These are phyloP conservation scores for Cytospora leucostoma DNA, from an alignment of 2,329 filamentous ascomycete species.

Conservation along the genomic window DNA sequence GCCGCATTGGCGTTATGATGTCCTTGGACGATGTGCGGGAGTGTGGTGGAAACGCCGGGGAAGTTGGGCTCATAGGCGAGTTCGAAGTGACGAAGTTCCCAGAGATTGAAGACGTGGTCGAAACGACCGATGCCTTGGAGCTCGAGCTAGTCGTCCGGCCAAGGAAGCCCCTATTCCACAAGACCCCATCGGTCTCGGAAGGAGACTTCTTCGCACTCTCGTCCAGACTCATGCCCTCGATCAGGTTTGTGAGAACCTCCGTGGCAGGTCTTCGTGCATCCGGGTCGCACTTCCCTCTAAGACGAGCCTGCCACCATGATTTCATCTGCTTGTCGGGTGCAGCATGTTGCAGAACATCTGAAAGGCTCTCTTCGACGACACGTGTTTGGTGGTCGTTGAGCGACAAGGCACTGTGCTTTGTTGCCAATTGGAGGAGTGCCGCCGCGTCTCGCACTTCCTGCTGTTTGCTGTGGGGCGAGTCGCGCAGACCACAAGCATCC, in stretches of 20 bases:
- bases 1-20: conserved; percentile 4
- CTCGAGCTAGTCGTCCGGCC: conserved; percentile 23
- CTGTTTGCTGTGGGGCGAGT: conserved; percentile 26
- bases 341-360: conserved; percentile 23
- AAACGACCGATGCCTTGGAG: conserved; percentile 25
- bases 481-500: conserved; percentile 25
- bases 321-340: conserved; percentile 23
- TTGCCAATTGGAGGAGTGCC: conserved; percentile 23
- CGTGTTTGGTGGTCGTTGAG: conserved; percentile 23
- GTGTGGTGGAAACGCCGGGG: conserved; percentile 19
- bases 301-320: conserved; percentile 27
- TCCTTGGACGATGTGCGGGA: conserved; percentile 18
- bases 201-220: conserved; percentile 20
- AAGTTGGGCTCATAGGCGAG: conserved; percentile 20
- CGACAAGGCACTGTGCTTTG: conserved; percentile 25
- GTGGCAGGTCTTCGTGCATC: conserved; percentile 25
- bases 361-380: conserved; percentile 24
- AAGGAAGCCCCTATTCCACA: conserved; percentile 7
- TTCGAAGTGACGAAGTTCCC: conserved; percentile 11
- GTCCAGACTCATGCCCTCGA: conserved; percentile 26
- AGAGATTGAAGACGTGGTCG: conserved; percentile 16
- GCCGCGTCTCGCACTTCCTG: conserved; percentile 23
- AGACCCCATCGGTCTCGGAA: background rate
- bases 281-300: conserved; percentile 24
- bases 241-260: conserved; percentile 25